Base-by-base conservation (phyloP, 768 basidiomycete species). In the Obba rivulosa region DNA sequence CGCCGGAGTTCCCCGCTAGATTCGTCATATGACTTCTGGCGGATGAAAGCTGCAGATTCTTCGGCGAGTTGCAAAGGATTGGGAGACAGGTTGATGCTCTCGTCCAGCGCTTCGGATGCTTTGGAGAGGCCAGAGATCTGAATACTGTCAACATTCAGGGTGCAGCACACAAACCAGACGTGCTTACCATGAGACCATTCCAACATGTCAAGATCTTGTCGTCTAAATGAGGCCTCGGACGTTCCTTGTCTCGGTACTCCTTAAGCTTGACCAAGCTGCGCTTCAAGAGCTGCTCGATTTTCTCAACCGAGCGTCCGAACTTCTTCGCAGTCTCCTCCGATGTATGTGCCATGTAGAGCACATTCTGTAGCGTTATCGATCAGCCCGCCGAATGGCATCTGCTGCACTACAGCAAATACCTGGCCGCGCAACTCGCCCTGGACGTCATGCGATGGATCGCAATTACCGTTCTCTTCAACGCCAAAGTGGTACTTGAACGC, bases 181-280 rank as follows among this genome's bases (percentile, higher is more conserved):
- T 53, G 21, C 48, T 39, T 41, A 69, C 67, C 71, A 73, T 70
- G 3, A 71, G 59, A 2, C 71, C 71, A 47, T 73, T 71, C 70
- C 71, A 73, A 8, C 63, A 53, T 8, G 69, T 62, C 11, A 73
- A 40, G 36, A 73, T 66, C 62, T 73, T 73, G 54, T 73, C 71
- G 54, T 73, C 71, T 34, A 70, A 51, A 41, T 70, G 70, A 8
- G 71, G 71, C 17, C 66, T 52, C 13, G 69, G 69, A 16, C 71
- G 54, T 4, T 62, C 52, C 49, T 57, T 51, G 42, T 73, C 68
- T 5, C 70, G 57, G 34, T 61, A 55, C 11, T 57, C 52, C 34
- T 63, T 64, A 13, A 71, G 55, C 31, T 49, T 53, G 3, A 17
- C 42, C 34, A 64, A 48, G 11, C 50, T 57, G 5, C 46, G 35